These are phyloP conservation scores for Sugiyamaella americana DNA, from an alignment of 805 yeast species.

Conservation along the genomic window DNA sequence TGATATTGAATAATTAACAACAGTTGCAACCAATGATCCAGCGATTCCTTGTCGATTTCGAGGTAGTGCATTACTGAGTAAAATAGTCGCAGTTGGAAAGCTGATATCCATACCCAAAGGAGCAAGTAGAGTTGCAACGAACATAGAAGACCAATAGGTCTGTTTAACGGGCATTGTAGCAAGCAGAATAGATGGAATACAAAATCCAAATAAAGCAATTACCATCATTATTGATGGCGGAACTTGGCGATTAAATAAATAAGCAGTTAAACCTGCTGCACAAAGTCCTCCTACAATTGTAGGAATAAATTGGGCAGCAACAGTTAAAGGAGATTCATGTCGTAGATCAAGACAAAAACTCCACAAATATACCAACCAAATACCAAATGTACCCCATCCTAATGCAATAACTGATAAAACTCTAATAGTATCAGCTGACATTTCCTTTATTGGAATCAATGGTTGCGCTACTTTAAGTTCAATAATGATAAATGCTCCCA, in stretches of 20 bases:
- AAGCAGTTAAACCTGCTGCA: conserved; percentile 13
- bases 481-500: conserved; percentile 42
- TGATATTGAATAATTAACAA: conserved; percentile 66
- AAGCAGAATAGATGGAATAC: conserved; percentile 47
- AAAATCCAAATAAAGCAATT: conserved; percentile 45
- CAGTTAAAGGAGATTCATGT: conserved; percentile 40
- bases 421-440: conserved; percentile 41
- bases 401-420: conserved; percentile 47
- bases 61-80: conserved; percentile 55
- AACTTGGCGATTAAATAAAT: conserved; percentile 6
- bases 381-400: conserved; percentile 78
- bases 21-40: conserved; percentile 64
- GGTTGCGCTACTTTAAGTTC: conserved; percentile 49
- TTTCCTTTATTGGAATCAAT: conserved; percentile 45
- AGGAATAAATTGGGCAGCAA: conserved; percentile 44
- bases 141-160: conserved; percentile 50
- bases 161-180: conserved; percentile 32
- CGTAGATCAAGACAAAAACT: conserved; percentile 46
- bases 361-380: conserved; percentile 63
- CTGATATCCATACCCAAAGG: conserved; percentile 76
- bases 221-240: conserved; percentile 11
- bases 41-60: conserved; percentile 69
- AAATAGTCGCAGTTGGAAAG: conserved; percentile 67
- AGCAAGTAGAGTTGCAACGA: conserved; percentile 50
- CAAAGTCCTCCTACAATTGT: conserved; percentile 13